These are phyloP conservation scores for Penicillium sp. DNA, from an alignment of 2,329 filamentous ascomycete species.

Conservation along the genomic window DNA sequence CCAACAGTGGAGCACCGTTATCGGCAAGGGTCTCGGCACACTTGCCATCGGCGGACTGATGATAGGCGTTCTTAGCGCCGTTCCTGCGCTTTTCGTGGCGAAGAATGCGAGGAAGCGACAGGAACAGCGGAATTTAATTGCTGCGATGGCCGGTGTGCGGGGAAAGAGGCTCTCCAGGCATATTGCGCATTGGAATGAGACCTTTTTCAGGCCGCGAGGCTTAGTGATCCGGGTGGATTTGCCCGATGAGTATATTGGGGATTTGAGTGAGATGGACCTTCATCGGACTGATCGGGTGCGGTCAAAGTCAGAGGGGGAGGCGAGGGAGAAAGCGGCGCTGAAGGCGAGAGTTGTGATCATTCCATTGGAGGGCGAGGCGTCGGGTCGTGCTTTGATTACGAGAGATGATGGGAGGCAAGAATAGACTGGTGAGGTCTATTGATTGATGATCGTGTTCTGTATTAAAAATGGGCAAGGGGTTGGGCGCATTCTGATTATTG, in stretches of 20 bases:
- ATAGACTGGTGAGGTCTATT: not conserved
- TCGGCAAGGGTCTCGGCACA: constrained; percentile 36
- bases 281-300: not conserved
- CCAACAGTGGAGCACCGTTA: constrained; percentile 35
- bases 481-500: not conserved
- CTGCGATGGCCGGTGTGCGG: constrained; percentile 22
- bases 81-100: constrained; percentile 34
- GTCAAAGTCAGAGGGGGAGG: constrained; percentile 1
- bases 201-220: constrained; percentile 34
- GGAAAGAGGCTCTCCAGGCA: constrained; percentile 23
- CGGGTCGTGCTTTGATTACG: not conserved
- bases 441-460: not conserved
- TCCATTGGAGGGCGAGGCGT: constrained; percentile 18
- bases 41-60: constrained; percentile 38
- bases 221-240: constrained; percentile 38
- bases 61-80: constrained; percentile 34
- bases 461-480: not conserved
- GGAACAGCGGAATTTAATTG: constrained; percentile 34
- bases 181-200: constrained; percentile 36
- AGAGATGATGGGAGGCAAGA: not conserved
- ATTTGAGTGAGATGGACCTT: constrained; percentile 32
- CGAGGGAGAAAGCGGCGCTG: constrained; percentile 24
- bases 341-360: constrained; percentile 37
- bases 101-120: constrained; percentile 24
- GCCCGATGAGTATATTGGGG: constrained; percentile 32